A percentile compares a stretch with the other conserved stretches of the same genome.
Conservation (phyloP, 2,329 filamentous ascomycete genomes). For the Diaporthe sp. region DNA sequence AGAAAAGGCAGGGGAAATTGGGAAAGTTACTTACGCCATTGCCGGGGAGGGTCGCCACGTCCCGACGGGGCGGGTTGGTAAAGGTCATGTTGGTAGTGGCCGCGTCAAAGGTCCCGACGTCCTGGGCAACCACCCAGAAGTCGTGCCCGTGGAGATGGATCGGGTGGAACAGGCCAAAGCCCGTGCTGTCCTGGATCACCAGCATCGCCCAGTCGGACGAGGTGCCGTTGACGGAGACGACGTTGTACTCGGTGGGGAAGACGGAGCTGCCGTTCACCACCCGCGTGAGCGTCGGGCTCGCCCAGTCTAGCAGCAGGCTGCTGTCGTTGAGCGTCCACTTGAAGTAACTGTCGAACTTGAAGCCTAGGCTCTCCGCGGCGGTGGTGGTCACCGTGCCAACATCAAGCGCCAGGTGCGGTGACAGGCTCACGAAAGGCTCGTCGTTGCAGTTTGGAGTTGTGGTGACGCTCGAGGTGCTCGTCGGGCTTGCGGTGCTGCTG, state of each 20-base stretch:
- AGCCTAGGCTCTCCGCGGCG: slow-evolving; percentile 25
- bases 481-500: slow-evolving; percentile 38
- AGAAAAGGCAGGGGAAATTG: too few relatives aligned
- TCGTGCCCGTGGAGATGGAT: slow-evolving; percentile 66
- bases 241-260: slow-evolving; percentile 41
- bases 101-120: slow-evolving; percentile 41
- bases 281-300: slow-evolving; percentile 39
- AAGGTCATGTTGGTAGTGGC: slow-evolving; percentile 40
- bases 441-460: slow-evolving; percentile 43
- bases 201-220: slow-evolving; percentile 45
- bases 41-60: slow-evolving; percentile 50
- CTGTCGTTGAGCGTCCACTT: slow-evolving; percentile 45
- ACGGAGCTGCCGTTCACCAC: slow-evolving; percentile 20
- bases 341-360: slow-evolving; percentile 36
- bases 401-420: slow-evolving; percentile 44
- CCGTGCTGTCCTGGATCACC: slow-evolving; percentile 45
- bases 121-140: slow-evolving; percentile 58
- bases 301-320: slow-evolving; percentile 44
- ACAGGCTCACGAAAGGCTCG: slow-evolving; percentile 42
- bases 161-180: slow-evolving; percentile 51
- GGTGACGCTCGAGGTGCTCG: slow-evolving; percentile 23
- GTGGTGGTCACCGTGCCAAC: slow-evolving; percentile 37
- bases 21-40: slow-evolving; percentile 20
- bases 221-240: slow-evolving; percentile 37
- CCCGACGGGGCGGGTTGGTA: slow-evolving; percentile 53